A percentile compares a stretch with the other conserved stretches of the same genome.
Evolutionary conservation across 2,329 filamentous ascomycete genomes (phyloP).

Genomic region (Penicillium sp.): DNA sequence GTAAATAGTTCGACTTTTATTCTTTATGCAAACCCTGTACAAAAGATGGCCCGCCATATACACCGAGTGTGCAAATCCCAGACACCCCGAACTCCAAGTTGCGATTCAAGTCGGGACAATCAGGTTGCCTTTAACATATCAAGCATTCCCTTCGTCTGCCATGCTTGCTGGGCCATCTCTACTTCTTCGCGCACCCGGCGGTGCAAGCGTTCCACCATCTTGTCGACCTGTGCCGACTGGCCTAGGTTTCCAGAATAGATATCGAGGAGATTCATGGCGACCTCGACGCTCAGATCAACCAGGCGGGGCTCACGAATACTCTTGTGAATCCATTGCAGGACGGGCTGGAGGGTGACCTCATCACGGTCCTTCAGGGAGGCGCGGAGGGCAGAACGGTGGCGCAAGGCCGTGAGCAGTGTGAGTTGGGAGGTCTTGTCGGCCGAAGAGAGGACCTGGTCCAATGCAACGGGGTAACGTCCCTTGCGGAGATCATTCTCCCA

Average conservation of each 20-base stretch:
- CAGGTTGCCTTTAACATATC: conserved; percentile 60
- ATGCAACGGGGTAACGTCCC: conserved; percentile 71
- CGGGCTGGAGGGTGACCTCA: conserved; percentile 74
- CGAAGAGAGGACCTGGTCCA: conserved; percentile 72
- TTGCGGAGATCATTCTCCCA: conserved; percentile 84
- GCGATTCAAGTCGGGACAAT: conserved; percentile 13
- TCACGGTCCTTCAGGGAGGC: conserved; percentile 78
- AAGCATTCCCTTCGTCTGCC: conserved; percentile 82
- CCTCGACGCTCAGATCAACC: conserved; percentile 76
- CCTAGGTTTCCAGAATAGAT: conserved; percentile 80
- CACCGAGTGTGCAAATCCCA: conserved; percentile 21
- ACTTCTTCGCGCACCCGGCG: conserved; percentile 72
- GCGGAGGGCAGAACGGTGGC: conserved; percentile 81
- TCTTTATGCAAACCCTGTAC: conserved; percentile 28
- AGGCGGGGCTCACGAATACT: conserved; percentile 82
- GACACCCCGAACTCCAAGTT: conserved; percentile 25
- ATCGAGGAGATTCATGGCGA: conserved; percentile 78
- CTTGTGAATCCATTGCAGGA: conserved; percentile 78
- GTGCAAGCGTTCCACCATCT: conserved; percentile 67
- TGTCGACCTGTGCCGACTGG: conserved; percentile 69
- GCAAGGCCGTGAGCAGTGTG: conserved; percentile 77
- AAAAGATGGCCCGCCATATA: conserved; percentile 29
- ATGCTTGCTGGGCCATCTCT: conserved; percentile 79
- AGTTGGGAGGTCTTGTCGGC: conserved; percentile 63
- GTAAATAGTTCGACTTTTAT: conserved; percentile 21